A percentile compares a stretch with the other conserved stretches of the same genome.
Evolutionary conservation across 345 rosid genomes (phyloP).

Genomic region (Aquilaria sinensis): DNA sequence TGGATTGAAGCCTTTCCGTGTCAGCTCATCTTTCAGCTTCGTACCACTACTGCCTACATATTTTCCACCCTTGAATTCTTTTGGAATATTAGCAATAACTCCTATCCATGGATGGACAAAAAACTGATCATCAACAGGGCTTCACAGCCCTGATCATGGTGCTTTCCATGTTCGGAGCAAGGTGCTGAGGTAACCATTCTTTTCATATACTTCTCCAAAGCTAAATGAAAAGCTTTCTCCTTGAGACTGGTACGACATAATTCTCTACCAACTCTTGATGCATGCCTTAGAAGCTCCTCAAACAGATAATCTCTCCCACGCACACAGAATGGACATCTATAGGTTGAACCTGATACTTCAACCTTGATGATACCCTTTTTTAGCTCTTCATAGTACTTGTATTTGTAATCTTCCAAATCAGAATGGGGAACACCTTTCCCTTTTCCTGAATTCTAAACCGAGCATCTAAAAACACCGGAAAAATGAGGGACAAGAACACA

Average conservation of each 20-base stretch:
- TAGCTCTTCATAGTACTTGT: constrained; percentile 37
- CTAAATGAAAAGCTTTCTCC: constrained; percentile 43
- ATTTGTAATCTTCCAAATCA: constrained; percentile 39
- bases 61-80: constrained; percentile 26
- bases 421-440: constrained; percentile 3
- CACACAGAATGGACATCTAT: constrained; percentile 49
- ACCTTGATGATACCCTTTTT: constrained; percentile 26
- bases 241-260: constrained; percentile 18
- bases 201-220: constrained; percentile 37
- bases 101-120: constrained; percentile 74
- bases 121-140: constrained; percentile 7
- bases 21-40: constrained; percentile 41
- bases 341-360: constrained; percentile 25
- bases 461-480: too few species aligned
- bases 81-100: constrained; percentile 55
- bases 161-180: background rate
- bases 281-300: constrained; percentile 45
- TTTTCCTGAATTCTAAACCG: background rate
- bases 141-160: too few species aligned
- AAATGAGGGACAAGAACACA: too few species aligned
- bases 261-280: constrained; percentile 15
- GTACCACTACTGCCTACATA: constrained; percentile 55
- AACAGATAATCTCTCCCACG: constrained; percentile 24
- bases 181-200: constrained; percentile 13
- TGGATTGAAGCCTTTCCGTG: constrained; percentile 54